A percentile compares a stretch with the other conserved stretches of the same genome.
These are phyloP conservation scores for Cryptococcus neoformans DNA, from an alignment of 1,284 basidiomycete genomes.

Conservation along the genomic window DNA sequence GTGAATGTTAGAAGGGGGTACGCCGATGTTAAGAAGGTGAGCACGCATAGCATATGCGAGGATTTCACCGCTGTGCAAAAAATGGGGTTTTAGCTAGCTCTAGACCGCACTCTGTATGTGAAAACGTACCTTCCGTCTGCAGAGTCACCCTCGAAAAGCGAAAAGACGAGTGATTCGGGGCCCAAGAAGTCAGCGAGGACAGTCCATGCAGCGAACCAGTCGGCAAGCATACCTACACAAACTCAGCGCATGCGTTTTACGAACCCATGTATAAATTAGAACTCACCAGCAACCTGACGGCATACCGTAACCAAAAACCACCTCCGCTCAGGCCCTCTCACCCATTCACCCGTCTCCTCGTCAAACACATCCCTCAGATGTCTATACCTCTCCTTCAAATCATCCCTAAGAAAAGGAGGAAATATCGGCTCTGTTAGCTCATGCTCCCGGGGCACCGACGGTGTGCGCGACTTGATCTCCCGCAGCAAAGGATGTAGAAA, in stretches of 20 bases:
- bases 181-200: slow-evolving; percentile 44
- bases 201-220: slow-evolving; percentile 47
- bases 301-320: slow-evolving; percentile 36
- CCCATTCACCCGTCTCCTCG: slow-evolving; percentile 23
- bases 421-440: slow-evolving; percentile 35
- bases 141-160: slow-evolving; percentile 39
- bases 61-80: slow-evolving; percentile 28
- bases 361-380: slow-evolving; percentile 35
- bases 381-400: slow-evolving; percentile 31
- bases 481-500: slow-evolving; percentile 30
- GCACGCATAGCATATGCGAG: slow-evolving; percentile 33
- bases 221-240: slow-evolving; percentile 35
- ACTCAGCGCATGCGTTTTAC: not conserved
- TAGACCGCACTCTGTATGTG: not conserved
- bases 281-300: slow-evolving; percentile 41
- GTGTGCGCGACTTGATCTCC: slow-evolving; percentile 28
- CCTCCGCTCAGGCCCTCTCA: slow-evolving; percentile 26
- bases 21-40: slow-evolving; percentile 42
- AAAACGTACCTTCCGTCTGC: slow-evolving; percentile 37
- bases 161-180: slow-evolving; percentile 39
- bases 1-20: slow-evolving; percentile 43
- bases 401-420: slow-evolving; percentile 33
- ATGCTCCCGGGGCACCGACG: slow-evolving; percentile 36
- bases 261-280: too few species aligned
- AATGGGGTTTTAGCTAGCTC: not conserved